These are phyloP conservation scores for Drechslerella coelobrocha DNA, from an alignment of 2,329 filamentous ascomycete genomes.

Conservation along the genomic window DNA sequence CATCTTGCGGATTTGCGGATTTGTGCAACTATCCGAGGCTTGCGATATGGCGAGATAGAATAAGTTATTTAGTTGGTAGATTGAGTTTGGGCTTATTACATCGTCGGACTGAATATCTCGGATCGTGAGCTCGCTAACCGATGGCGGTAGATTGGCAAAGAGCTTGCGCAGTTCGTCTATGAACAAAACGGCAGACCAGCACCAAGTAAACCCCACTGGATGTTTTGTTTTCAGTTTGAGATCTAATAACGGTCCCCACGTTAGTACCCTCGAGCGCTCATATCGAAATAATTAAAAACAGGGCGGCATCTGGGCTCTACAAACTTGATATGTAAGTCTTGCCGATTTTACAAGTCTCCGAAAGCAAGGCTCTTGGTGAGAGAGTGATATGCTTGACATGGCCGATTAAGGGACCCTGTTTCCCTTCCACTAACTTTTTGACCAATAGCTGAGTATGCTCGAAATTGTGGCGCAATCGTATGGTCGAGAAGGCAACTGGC, in stretches of 20 bases:
- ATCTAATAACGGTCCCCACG: too few species aligned
- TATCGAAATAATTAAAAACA: too few species aligned
- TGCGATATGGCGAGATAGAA: not conserved
- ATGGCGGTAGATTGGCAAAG: not conserved
- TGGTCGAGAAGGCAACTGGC: not conserved
- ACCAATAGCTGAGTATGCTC: conserved; percentile 5
- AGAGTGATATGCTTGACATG: conserved; percentile 6
- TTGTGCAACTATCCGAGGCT: not conserved
- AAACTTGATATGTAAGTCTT: too few species aligned
- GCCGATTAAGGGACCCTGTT: not conserved
- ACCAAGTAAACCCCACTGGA: not conserved
- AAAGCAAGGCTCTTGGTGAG: not conserved
- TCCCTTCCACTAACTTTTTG: not conserved
- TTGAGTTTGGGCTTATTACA: not conserved
- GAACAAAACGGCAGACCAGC: too few species aligned
- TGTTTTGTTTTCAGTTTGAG: too few species aligned
- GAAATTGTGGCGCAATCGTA: not conserved
- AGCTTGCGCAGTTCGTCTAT: not conserved
- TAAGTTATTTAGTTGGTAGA: not conserved
- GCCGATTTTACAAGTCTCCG: not conserved
- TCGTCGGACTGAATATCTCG: not conserved
- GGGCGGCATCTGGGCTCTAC: too few species aligned
- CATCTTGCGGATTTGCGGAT: not conserved
- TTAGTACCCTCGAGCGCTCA: too few species aligned
- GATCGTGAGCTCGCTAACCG: not conserved